Percentiles rank a stretch among this genome's conserved stretches.
Evolutionary conservation across 768 basidiomycete species (phyloP).

Genomic region (Suillus alpinus): DNA sequence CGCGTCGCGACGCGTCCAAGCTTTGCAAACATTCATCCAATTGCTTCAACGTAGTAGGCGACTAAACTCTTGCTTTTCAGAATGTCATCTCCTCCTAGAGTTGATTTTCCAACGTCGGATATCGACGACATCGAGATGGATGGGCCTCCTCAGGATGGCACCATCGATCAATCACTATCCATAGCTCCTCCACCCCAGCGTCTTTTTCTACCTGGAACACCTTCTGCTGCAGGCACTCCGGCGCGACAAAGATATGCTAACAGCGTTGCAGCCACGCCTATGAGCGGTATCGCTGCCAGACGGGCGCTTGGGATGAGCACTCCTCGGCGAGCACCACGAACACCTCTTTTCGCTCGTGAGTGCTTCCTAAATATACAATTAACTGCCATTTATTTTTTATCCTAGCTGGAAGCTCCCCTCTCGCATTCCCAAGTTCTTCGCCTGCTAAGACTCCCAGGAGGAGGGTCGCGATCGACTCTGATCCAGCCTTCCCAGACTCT

Average conservation of each 20-base stretch:
- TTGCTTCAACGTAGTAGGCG: slow-evolving; percentile 3
- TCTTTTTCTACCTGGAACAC: slow-evolving; percentile 55
- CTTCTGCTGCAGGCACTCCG: slow-evolving; percentile 52
- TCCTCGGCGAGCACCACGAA: slow-evolving; percentile 40
- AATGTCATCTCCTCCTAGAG: slow-evolving; percentile 65
- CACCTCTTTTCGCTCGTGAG: slow-evolving; percentile 52
- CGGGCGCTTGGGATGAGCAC: slow-evolving; percentile 56
- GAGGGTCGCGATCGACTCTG: slow-evolving; percentile 35
- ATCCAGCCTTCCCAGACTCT: slow-evolving; percentile 42
- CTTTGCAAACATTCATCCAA: slow-evolving; percentile 13
- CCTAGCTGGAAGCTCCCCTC: slow-evolving; percentile 55
- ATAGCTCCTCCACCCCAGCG: slow-evolving; percentile 42
- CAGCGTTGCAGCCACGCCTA: slow-evolving; percentile 40
- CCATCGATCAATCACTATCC: slow-evolving; percentile 33
- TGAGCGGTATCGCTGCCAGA: slow-evolving; percentile 46
- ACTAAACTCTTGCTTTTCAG: background rate
- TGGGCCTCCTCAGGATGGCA: slow-evolving; percentile 24
- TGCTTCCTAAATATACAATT: slow-evolving; percentile 1
- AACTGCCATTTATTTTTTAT: slow-evolving; percentile 1
- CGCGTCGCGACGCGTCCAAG: slow-evolving; percentile 53
- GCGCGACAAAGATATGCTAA: slow-evolving; percentile 35
- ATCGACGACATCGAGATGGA: slow-evolving; percentile 56
- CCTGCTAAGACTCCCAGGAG: slow-evolving; percentile 48
- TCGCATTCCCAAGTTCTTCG: slow-evolving; percentile 64
- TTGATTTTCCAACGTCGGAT: slow-evolving; percentile 65